Evolutionary conservation across 805 yeast species (phyloP).

Genomic region (Kazachstania bromeliacearum): DNA sequence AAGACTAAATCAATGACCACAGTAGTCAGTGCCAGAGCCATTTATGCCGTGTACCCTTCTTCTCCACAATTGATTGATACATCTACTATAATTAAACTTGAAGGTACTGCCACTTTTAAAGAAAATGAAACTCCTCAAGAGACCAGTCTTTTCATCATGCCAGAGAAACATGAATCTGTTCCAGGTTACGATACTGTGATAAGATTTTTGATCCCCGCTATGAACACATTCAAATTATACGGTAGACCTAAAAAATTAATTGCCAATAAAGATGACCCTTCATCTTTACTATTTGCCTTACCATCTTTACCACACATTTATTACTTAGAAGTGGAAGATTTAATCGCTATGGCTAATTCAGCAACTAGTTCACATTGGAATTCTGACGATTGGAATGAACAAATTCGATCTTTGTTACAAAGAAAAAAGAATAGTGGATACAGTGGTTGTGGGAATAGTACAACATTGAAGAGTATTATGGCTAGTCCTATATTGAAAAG

Average conservation of each 20-base stretch:
- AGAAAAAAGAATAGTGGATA: constrained; percentile 51
- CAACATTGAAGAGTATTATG: constrained; percentile 54
- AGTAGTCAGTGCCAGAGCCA: constrained; percentile 56
- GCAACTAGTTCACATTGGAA: constrained; percentile 42
- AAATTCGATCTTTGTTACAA: constrained; percentile 46
- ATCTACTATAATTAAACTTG: constrained; percentile 80
- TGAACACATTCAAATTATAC: constrained; percentile 61
- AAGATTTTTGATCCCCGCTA: constrained; percentile 55
- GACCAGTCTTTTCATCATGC: constrained; percentile 46
- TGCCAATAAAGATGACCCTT: constrained; percentile 45
- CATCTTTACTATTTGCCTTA: constrained; percentile 57
- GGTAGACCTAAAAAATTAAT: constrained; percentile 62
- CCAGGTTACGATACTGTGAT: constrained; percentile 64
- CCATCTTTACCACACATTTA: constrained; percentile 66
- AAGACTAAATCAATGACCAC: constrained; percentile 72
- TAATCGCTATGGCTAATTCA: constrained; percentile 34
- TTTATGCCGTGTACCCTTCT: constrained; percentile 90
- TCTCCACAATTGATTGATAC: constrained; percentile 71
- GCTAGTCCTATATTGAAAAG: constrained; percentile 39
- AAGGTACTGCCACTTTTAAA: constrained; percentile 64
- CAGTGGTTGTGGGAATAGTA: constrained; percentile 65
- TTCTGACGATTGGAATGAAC: constrained; percentile 47
- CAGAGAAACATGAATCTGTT: constrained; percentile 64
- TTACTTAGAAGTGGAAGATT: constrained; percentile 52
- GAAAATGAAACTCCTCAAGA: constrained; percentile 42